phyloP scores from a whole-genome alignment of 1,284 basidiomycete species.

The Golubevia pallescens region DNA sequence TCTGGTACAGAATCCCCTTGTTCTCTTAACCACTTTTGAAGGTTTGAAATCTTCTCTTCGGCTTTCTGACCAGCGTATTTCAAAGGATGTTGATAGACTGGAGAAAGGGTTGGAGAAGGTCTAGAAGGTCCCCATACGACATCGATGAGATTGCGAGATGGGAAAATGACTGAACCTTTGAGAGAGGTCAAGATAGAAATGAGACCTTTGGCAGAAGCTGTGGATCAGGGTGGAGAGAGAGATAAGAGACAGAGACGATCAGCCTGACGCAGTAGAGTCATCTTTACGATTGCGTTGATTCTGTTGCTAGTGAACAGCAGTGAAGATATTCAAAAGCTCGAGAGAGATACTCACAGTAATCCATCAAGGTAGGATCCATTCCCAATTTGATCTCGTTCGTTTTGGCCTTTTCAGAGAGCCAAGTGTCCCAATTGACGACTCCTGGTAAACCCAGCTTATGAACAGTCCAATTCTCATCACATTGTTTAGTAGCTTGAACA shows the following conservation, averaged over 20 bases:
- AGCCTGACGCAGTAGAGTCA: too few relatives aligned
- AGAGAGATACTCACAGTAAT: constrained; percentile 19
- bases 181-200: constrained; percentile 11
- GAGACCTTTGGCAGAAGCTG: constrained; percentile 18
- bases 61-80: constrained; percentile 47
- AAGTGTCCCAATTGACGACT: constrained; percentile 44
- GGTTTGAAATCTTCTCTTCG: constrained; percentile 30
- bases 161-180: constrained; percentile 18
- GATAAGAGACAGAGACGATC: neutral
- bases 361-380: constrained; percentile 38
- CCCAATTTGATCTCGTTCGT: constrained; percentile 27
- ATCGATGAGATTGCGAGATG: constrained; percentile 45
- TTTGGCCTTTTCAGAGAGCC: constrained; percentile 26
- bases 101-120: constrained; percentile 24
- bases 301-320: too few relatives aligned
- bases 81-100: constrained; percentile 43
- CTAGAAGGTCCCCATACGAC: constrained; percentile 37
- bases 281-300: neutral
- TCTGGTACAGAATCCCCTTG: constrained; percentile 20
- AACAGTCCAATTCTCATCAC: constrained; percentile 50
- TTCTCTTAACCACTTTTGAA: constrained; percentile 19
- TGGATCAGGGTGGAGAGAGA: neutral
- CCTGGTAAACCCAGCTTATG: constrained; percentile 50
- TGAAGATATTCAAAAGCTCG: too few relatives aligned
- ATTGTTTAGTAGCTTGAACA: constrained; percentile 53